Conservation (phyloP, 805 yeast genomes). For the Tetrapisispora nanseiensis region DNA sequence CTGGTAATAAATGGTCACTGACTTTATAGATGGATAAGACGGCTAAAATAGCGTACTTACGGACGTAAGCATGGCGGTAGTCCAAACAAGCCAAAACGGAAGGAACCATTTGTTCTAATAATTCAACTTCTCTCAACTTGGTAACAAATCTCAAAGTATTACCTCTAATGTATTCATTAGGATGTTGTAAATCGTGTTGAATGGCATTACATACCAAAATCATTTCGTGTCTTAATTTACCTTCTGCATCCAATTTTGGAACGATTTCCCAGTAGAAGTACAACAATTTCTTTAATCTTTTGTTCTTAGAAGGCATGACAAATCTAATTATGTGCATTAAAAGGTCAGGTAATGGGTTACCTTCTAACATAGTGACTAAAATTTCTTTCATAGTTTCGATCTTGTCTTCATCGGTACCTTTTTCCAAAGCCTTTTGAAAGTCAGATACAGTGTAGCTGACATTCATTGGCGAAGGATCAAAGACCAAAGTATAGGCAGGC, state of each 20-base stretch:
- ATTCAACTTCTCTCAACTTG: conserved; percentile 84
- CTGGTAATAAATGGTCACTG: conserved; percentile 83
- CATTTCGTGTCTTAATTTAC: conserved; percentile 96
- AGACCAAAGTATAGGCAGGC: conserved; percentile 66
- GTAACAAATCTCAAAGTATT: conserved; percentile 86
- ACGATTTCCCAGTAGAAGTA: conserved; percentile 98
- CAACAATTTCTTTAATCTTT: conserved; percentile 81
- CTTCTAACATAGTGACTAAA: conserved; percentile 78
- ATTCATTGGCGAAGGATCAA: conserved; percentile 59
- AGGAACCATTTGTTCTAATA: conserved; percentile 91
- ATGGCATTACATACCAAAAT: conserved; percentile 96
- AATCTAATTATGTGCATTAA: conserved; percentile 95
- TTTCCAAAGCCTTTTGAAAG: conserved; percentile 70
- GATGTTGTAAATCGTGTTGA: conserved; percentile 94
- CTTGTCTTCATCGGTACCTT: conserved; percentile 80
- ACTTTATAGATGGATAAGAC: conserved; percentile 72
- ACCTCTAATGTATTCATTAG: conserved; percentile 94
- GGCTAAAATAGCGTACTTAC: conserved; percentile 94
- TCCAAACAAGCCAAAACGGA: conserved; percentile 84
- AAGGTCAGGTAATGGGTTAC: conserved; percentile 84
- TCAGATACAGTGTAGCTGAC: conserved; percentile 57
- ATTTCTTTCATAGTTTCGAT: conserved; percentile 84
- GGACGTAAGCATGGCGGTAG: conserved; percentile 95
- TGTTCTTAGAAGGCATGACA: conserved; percentile 91
- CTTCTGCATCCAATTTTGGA: conserved; percentile 78